Percentiles rank a stretch among this genome's conserved stretches.
These are phyloP conservation scores for Solanum sitiens DNA, from an alignment of 257 asterid species.

Conservation along the genomic window DNA sequence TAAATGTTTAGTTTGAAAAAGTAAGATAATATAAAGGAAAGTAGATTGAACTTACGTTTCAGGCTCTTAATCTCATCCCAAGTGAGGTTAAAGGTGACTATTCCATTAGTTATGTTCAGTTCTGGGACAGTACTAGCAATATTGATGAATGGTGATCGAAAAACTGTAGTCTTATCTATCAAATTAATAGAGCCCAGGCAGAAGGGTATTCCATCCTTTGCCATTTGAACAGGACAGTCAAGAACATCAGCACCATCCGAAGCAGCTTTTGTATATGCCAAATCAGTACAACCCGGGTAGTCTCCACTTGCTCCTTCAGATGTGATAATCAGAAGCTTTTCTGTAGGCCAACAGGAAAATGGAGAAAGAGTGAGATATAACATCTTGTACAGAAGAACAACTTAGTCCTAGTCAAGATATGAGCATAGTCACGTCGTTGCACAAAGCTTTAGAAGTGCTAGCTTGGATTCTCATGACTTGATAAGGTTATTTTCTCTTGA, in stretches of 20 bases:
- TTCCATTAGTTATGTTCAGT: constrained; percentile 34
- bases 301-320: constrained; percentile 79
- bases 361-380: background rate
- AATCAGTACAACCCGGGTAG: constrained; percentile 71
- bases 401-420: background rate
- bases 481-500: background rate
- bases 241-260: constrained; percentile 60
- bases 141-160: constrained; percentile 22
- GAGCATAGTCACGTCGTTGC: background rate
- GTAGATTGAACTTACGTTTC: constrained; percentile 36
- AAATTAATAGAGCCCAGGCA: constrained; percentile 72
- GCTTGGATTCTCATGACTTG: background rate
- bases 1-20: background rate
- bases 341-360: background rate
- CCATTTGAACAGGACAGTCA: constrained; percentile 72
- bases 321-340: constrained; percentile 38
- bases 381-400: background rate
- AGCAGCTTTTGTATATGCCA: constrained; percentile 56
- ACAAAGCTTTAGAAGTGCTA: background rate
- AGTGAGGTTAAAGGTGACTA: constrained; percentile 53
- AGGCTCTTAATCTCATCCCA: constrained; percentile 58
- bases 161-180: constrained; percentile 33
- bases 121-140: constrained; percentile 30
- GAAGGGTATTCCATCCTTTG: constrained; percentile 55
- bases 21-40: background rate